A percentile compares a stretch with the other conserved stretches of the same genome.
phyloP scores from a whole-genome alignment of 75 land plant genomes.

The Picea sitchensis region DNA sequence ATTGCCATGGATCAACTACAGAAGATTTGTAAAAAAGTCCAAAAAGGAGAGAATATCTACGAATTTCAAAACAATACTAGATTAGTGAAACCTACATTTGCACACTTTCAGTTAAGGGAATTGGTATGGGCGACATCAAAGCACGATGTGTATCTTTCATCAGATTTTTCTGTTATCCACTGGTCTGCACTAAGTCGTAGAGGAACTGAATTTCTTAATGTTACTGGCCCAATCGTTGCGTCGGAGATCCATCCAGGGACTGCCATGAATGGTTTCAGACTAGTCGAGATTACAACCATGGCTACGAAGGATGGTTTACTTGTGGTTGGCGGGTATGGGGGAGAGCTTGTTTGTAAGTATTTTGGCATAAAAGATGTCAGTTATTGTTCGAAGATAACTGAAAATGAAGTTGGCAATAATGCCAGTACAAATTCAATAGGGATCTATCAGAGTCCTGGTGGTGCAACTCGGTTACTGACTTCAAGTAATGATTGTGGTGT shows the following conservation, averaged over 20 bases:
- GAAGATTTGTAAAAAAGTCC: conserved; percentile 55
- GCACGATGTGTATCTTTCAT: conserved; percentile 94
- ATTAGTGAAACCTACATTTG: conserved; percentile 83
- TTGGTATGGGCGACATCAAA: conserved; percentile 95
- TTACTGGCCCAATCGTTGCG: conserved; percentile 77
- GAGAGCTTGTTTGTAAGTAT: conserved; percentile 86
- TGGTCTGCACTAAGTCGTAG: conserved; percentile 70
- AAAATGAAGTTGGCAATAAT: too few species aligned
- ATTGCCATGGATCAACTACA: conserved; percentile 17
- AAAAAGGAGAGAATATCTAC: conserved; percentile 67
- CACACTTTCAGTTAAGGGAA: conserved; percentile 95
- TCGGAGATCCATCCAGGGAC: conserved; percentile 47
- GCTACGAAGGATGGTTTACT: conserved; percentile 80
- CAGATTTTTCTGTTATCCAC: conserved; percentile 66
- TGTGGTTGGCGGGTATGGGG: conserved; percentile 88
- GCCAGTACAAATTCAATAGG: conserved; percentile 94
- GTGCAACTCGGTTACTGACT: conserved; percentile 73
- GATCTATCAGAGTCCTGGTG: conserved; percentile 74
- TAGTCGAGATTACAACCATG: conserved; percentile 75
- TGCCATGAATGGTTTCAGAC: conserved; percentile 53
- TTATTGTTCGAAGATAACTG: conserved; percentile 81
- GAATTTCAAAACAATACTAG: conserved; percentile 75
- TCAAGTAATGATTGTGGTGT: conserved; percentile 95
- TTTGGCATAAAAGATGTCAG: conserved; percentile 71
- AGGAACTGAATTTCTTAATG: conserved; percentile 66